Evolutionary conservation across 2,329 filamentous ascomycete species (phyloP).

Genomic region (Neophaeococcomyces mojaviensis): DNA sequence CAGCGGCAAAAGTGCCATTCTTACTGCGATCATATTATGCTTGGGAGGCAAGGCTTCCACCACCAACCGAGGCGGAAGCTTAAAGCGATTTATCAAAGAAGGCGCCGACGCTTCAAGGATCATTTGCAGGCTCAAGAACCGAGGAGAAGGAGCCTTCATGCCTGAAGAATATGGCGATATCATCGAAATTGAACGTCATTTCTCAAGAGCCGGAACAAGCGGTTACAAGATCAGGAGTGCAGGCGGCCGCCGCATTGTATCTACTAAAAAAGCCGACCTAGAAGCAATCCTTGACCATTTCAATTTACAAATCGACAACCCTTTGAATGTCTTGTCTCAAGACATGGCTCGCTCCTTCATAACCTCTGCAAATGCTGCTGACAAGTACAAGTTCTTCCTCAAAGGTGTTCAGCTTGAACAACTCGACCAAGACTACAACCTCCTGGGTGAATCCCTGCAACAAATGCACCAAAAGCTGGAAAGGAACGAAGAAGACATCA

Average conservation of each 20-base stretch:
- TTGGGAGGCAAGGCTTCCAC: constrained; percentile 89
- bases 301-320: constrained; percentile 90
- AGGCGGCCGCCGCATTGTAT: constrained; percentile 58
- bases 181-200: constrained; percentile 87
- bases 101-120: constrained; percentile 68
- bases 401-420: constrained; percentile 90
- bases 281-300: constrained; percentile 93
- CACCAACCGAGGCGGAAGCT: constrained; percentile 82
- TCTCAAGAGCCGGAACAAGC: constrained; percentile 58
- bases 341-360: constrained; percentile 92
- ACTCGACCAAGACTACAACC: constrained; percentile 80
- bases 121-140: constrained; percentile 82
- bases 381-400: constrained; percentile 96
- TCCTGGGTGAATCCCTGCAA: constrained; percentile 73
- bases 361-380: constrained; percentile 68
- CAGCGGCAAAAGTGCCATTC: constrained; percentile 90
- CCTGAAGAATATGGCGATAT: constrained; percentile 72
- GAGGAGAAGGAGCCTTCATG: constrained; percentile 76
- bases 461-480: constrained; percentile 59
- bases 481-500: constrained; percentile 56
- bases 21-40: constrained; percentile 88
- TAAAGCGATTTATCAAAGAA: constrained; percentile 88
- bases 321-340: constrained; percentile 89
- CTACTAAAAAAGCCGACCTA: constrained; percentile 75
- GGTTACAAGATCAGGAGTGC: constrained; percentile 81